These are phyloP conservation scores for Alternaria gansuensis DNA, from an alignment of 2,329 filamentous ascomycete species.

Conservation along the genomic window DNA sequence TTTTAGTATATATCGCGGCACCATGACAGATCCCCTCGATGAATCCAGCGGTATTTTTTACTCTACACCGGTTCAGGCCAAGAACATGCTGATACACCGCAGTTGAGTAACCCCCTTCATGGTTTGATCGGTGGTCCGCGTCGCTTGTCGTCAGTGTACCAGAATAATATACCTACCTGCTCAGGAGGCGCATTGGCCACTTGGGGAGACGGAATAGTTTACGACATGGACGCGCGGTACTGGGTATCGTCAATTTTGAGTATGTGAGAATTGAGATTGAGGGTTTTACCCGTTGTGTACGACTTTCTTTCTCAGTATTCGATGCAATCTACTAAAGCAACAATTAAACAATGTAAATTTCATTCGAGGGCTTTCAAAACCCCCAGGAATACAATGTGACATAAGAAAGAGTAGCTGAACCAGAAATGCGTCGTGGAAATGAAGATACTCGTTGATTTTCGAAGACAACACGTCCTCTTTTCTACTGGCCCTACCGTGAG, in stretches of 20 bases:
- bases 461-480: too few relatives aligned
- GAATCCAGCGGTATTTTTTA: background rate
- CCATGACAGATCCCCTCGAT: accelerated
- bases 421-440: too few relatives aligned
- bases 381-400: too few relatives aligned
- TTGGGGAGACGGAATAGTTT: background rate
- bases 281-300: background rate
- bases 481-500: too few relatives aligned
- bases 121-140: background rate
- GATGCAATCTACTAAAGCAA: background rate
- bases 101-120: background rate
- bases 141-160: background rate
- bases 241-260: background rate
- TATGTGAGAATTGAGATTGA: background rate
- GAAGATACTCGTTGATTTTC: too few relatives aligned
- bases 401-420: too few relatives aligned
- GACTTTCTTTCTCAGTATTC: background rate
- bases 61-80: background rate
- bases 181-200: slow-evolving; percentile 1
- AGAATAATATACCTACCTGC: background rate
- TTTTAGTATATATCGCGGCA: background rate
- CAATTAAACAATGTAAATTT: too few relatives aligned
- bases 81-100: background rate
- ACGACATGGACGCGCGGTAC: background rate
- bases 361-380: too few relatives aligned